Base-by-base conservation (phyloP, 345 rosid genomes). In the Eucalyptus coolabah region DNA sequence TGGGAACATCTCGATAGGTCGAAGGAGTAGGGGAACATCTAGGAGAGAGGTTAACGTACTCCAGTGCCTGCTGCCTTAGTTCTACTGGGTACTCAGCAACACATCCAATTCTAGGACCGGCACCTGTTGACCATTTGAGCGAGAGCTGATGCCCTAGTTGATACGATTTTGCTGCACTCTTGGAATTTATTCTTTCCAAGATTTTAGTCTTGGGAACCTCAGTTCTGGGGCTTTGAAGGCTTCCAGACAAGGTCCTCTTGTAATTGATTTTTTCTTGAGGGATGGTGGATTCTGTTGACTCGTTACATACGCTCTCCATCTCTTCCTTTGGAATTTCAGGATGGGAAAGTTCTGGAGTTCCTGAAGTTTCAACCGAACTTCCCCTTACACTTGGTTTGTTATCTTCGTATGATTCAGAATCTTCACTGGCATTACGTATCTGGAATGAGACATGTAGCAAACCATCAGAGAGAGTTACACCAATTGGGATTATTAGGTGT, bases 51-150 rank as follows among this genome's bases (percentile, higher is more conserved):
- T 91, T 91, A 80, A 98, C 98, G 34, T 95, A 93, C 94, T 96
- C 97, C 88, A 97, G 89, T 67, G 99, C 99, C 91, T 97, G 98
- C n/a, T 90, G 86, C 90, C 99, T 93, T 56, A 98, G 91, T 90
- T 96, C 94, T 13, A 92, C 88, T 1, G 98, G 98, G 90, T 97
- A 98, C 91, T 98, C 99, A 4, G 98, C 99, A 77, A 96, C 95
- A 88, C 99, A 98, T 30, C 98, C 99, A 24, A 97, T 98, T 90
- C 99, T 94, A 45, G 98, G 99, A 49, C 99, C 99, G 18, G 95
- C 99, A 53, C 98, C 99, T 0, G 97, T 97, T 54, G 99, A 93
- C 99, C 99, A 98, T 91, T 95, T 96, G 88, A 92, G 95, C 24
- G 98, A 88, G 87, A 98, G 92, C 80, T 98, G 99, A 92, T 94